Base-by-base conservation (phyloP, 225 moss, liverwort and hornwort species). In the Lunularia cruciata region DNA sequence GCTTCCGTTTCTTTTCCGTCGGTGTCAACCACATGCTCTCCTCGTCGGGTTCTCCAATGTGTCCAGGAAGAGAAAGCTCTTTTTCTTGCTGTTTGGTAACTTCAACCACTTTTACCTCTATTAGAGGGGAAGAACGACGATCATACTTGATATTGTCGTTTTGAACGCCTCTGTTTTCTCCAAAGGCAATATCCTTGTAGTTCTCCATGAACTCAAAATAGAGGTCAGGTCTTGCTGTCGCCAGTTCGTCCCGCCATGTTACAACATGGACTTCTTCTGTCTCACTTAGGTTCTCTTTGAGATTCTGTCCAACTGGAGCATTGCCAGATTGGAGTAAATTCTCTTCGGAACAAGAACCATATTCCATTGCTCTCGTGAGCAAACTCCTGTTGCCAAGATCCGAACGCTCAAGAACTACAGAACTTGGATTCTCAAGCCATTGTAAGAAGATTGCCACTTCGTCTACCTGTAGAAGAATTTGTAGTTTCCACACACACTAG, bases 181-280 rank as follows among this genome's bases (percentile, higher is more conserved):
- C 16, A 16, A 43, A 43, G 49, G 49, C 7, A 16, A 16, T 49
- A 7, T 15, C 3, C 8, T 45, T 31, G 20, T 4, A n/a, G 9
- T 67, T 18, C 5, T 53, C 51, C 37, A 51, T 11, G 5, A 67
- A 51, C n/a, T 67, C 67, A 1, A 6, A 13, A 52, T 34, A 67
- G 5, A 67, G 33, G 20, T 67, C 20, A 10, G 67, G 67, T 51
- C 49, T 51, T 34, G 49, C 34, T 25, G 22, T 67, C 4, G 67
- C 67, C 33, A 67, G 52, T 1, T 67, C 34, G 49, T 52, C 51
- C 15, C 37, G 52, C 67, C 67, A 67, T 18, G 20, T 8, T 40
- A 13, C 23, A 49, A 6, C 49, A 18, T 49, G 49, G 19, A 6
- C 20, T 16, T 49, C 49, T 49, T n/a, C 6, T 49, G 7, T 49